Conservation (phyloP, 2,329 filamentous ascomycete genomes). For the Aspergillus sp. region DNA sequence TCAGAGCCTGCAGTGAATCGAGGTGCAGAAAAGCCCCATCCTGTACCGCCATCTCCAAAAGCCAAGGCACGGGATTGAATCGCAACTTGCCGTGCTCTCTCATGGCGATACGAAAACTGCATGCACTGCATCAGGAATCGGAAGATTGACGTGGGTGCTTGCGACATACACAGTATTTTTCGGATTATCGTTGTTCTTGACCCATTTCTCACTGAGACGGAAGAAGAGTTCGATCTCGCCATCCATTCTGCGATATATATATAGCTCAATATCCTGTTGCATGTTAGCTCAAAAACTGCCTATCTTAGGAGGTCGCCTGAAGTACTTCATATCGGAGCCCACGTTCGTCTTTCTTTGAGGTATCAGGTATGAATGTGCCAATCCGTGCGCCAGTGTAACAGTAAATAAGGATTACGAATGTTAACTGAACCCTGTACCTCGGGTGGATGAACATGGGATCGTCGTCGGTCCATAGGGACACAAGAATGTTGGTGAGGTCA, state of each 20-base stretch:
- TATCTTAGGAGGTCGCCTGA: constrained; percentile 2
- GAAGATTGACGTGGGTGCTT: neutral
- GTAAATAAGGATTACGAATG: constrained; percentile 10
- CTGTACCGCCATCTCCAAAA: constrained; percentile 11
- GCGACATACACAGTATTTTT: constrained; percentile 6
- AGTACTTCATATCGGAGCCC: constrained; percentile 12
- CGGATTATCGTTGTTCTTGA: constrained; percentile 10
- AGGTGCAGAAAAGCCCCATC: constrained; percentile 8
- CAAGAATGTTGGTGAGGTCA: constrained; percentile 12
- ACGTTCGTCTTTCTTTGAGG: constrained; percentile 9
- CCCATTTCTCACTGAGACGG: constrained; percentile 11
- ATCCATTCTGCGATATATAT: constrained; percentile 10
- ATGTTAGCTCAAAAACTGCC: constrained; percentile 2
- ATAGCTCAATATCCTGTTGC: constrained; percentile 12
- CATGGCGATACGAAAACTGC: constrained; percentile 10
- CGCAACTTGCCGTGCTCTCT: constrained; percentile 10
- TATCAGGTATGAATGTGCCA: constrained; percentile 14
- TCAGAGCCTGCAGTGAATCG: constrained; percentile 6
- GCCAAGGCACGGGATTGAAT: constrained; percentile 5
- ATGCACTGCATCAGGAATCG: neutral
- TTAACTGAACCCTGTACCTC: constrained; percentile 11
- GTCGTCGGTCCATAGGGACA: constrained; percentile 12
- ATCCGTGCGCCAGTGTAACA: constrained; percentile 10
- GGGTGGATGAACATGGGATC: constrained; percentile 11
- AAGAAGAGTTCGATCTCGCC: constrained; percentile 13